phyloP scores from a whole-genome alignment of 139 green algal species.

The Asterochloris sp. region DNA sequence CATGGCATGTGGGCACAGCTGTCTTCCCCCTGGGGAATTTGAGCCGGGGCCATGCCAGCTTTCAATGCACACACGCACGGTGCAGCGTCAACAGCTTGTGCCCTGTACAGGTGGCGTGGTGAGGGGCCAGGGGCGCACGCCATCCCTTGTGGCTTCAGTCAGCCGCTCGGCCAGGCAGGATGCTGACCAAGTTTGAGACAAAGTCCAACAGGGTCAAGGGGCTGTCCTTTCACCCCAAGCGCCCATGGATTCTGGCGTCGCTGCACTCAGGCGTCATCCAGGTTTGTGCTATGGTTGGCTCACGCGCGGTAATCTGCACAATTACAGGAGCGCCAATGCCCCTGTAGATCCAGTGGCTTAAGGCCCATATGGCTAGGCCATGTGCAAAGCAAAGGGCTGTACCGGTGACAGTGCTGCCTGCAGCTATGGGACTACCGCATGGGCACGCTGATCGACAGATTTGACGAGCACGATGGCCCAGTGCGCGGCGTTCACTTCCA shows the following conservation, averaged over 20 bases:
- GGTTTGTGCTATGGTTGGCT: conserved; percentile 37
- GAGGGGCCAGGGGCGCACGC: neutral
- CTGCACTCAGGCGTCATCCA: conserved; percentile 99
- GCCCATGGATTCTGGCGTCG: conserved; percentile 98
- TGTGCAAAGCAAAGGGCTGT: neutral
- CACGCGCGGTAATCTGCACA: neutral
- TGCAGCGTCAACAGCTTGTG: no score
- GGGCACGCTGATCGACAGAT: conserved; percentile 98
- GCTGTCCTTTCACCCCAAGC: conserved; percentile 95
- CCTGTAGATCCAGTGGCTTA: no score
- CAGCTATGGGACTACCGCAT: conserved; percentile 99
- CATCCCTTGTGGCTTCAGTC: neutral
- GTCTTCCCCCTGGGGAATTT: no score
- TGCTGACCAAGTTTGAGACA: conserved; percentile 92
- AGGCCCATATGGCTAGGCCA: no score
- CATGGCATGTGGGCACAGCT: no score
- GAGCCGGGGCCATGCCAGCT: no score
- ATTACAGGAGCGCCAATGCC: no score
- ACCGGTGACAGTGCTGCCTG: neutral
- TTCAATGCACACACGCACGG: no score
- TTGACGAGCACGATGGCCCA: conserved; percentile 99
- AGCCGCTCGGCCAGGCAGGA: conserved; percentile 4
- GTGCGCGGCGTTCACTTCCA: conserved; percentile 98
- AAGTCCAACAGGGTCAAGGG: conserved; percentile 98
- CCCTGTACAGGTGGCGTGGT: neutral